phyloP scores from a whole-genome alignment of 176 grass and related monocot species.

The Oryza punctata region DNA sequence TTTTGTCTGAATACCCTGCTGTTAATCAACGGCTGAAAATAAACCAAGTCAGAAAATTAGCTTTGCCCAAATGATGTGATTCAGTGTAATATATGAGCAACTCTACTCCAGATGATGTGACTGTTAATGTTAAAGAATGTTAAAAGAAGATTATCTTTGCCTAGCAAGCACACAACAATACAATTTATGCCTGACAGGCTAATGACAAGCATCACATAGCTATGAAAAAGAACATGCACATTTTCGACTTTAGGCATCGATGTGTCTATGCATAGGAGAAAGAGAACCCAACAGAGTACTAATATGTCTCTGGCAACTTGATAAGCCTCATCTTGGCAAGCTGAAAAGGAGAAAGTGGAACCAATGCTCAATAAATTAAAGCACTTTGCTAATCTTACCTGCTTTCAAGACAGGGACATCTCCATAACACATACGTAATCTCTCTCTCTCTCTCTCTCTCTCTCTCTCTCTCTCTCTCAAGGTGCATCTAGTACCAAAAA shows the following conservation, averaged over 20 bases:
- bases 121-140: neutral
- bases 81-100: neutral
- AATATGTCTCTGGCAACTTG: neutral
- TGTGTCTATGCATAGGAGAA: neutral
- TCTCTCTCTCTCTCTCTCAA: neutral
- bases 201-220: neutral
- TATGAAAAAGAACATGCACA: neutral
- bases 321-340: slow-evolving; percentile 16
- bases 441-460: no score
- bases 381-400: slow-evolving; percentile 4
- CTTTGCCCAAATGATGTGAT: no score
- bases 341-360: slow-evolving; percentile 16
- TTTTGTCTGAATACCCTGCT: neutral
- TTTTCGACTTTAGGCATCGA: neutral
- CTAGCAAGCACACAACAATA: neutral
- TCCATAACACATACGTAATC: neutral
- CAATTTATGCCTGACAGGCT: neutral
- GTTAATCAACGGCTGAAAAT: neutral
- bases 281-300: neutral
- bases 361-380: neutral
- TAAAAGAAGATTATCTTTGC: neutral
- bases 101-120: neutral
- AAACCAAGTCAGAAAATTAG: neutral
- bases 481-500: neutral
- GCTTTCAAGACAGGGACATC: slow-evolving; percentile 3